These are phyloP conservation scores for Nitzschia sp. DNA, from an alignment of 108 stramenopile genomes.

Conservation along the genomic window DNA sequence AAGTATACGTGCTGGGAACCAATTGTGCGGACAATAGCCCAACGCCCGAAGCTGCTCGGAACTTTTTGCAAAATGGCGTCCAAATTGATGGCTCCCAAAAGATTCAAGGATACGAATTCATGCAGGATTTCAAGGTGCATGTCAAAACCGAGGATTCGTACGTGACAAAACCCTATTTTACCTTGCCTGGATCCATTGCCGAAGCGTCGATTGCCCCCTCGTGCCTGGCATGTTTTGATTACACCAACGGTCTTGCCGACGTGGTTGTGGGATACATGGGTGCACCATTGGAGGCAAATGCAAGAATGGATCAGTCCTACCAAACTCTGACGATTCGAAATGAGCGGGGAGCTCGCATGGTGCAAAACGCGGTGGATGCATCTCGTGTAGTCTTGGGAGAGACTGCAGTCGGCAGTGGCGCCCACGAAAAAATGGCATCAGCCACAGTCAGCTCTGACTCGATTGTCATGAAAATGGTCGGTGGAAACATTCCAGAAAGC, in stretches of 20 bases:
- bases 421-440: constrained; percentile 62
- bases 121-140: constrained; percentile 85
- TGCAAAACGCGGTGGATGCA: constrained; percentile 52
- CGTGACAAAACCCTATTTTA: constrained; percentile 75
- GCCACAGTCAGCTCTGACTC: constrained; percentile 67
- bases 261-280: constrained; percentile 89
- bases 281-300: constrained; percentile 52
- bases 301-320: constrained; percentile 59
- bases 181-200: constrained; percentile 76
- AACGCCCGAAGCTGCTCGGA: constrained; percentile 70
- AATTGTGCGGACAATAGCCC: constrained; percentile 85
- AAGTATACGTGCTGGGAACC: constrained; percentile 81
- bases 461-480: constrained; percentile 62
- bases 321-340: constrained; percentile 82
- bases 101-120: constrained; percentile 77
- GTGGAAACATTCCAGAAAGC: constrained; percentile 40
- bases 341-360: constrained; percentile 61
- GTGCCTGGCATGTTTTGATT: constrained; percentile 82
- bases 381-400: constrained; percentile 50
- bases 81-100: constrained; percentile 15
- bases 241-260: constrained; percentile 84
- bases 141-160: constrained; percentile 69
- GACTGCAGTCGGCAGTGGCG: constrained; percentile 51
- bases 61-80: constrained; percentile 64
- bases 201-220: constrained; percentile 76